Percentiles rank a stretch among this genome's conserved stretches.
Conservation (phyloP, 441 rosid species). For the Gossypium davidsonii region DNA sequence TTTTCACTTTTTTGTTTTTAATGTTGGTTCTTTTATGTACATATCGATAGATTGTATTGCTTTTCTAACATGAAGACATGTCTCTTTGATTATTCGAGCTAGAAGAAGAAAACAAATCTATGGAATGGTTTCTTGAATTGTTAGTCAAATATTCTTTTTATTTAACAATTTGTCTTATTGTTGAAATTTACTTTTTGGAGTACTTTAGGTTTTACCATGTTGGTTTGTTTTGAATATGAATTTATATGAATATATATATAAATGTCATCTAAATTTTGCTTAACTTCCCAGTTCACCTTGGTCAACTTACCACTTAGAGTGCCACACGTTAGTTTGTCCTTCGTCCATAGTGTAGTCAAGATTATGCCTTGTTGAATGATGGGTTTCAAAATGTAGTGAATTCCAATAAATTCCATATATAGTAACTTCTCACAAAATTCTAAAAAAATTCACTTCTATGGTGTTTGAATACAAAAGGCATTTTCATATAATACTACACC, state of each 20-base stretch:
- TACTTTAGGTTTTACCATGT: neutral
- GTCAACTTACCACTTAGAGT: neutral
- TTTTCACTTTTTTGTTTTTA: neutral
- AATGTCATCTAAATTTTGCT: neutral
- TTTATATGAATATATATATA: no score
- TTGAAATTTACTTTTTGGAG: neutral
- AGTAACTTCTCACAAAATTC: neutral
- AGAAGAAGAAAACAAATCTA: neutral
- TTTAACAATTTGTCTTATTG: no score
- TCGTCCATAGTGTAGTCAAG: neutral
- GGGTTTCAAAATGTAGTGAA: neutral
- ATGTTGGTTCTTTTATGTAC: neutral
- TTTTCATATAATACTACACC: neutral
- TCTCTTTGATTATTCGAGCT: neutral
- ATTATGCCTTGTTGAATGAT: neutral
- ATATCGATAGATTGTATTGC: neutral
- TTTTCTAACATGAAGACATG: neutral
- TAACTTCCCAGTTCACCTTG: neutral
- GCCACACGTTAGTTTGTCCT: neutral
- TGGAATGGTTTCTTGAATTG: neutral
- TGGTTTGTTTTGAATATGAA: neutral
- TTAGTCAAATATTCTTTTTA: neutral
- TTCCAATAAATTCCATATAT: neutral
- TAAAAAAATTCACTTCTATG: neutral
- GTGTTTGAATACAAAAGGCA: neutral